Evolutionary conservation across 805 yeast genomes (phyloP).

Genomic region (Ogataea saltuana): DNA sequence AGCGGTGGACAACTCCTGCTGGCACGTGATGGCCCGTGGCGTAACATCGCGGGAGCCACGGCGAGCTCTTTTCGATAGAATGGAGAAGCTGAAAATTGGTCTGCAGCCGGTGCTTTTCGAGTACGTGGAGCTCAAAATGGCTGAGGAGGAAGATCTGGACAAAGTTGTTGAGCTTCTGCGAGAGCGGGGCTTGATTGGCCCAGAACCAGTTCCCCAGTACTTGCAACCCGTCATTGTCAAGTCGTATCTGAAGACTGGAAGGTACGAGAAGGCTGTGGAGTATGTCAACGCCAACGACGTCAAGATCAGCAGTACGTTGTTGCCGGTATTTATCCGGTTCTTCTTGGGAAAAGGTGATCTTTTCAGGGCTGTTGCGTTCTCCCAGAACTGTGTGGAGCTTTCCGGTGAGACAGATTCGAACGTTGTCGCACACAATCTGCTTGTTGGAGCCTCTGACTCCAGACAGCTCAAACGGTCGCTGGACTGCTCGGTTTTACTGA

Average conservation of each 20-base stretch:
- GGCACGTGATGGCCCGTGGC: constrained; percentile 6
- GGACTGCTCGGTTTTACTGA: not conserved
- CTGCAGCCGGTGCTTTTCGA: no score
- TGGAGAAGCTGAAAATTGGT: no score
- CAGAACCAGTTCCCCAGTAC: no score
- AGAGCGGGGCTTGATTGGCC: no score
- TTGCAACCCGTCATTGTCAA: no score
- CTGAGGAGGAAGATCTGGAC: no score
- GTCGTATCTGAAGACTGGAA: no score
- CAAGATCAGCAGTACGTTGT: not conserved
- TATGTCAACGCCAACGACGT: not conserved
- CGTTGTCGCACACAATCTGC: not conserved
- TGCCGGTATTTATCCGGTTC: constrained; percentile 1
- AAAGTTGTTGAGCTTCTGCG: no score
- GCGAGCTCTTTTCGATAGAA: constrained; percentile 1
- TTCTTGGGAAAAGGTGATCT: constrained; percentile 1
- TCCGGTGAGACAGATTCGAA: not conserved
- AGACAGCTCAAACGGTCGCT: not conserved
- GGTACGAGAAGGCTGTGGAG: constrained; percentile 1
- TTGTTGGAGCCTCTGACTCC: not conserved
- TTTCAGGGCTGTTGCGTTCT: constrained; percentile 1
- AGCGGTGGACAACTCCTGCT: constrained; percentile 1
- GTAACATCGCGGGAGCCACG: constrained; percentile 1
- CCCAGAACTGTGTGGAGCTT: not conserved
- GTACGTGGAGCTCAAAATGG: no score